Evolutionary conservation across 306 rosid genomes (phyloP), one percentile per base, ranked within the genome.

Genomic region (Carpinus viminea): DNA sequence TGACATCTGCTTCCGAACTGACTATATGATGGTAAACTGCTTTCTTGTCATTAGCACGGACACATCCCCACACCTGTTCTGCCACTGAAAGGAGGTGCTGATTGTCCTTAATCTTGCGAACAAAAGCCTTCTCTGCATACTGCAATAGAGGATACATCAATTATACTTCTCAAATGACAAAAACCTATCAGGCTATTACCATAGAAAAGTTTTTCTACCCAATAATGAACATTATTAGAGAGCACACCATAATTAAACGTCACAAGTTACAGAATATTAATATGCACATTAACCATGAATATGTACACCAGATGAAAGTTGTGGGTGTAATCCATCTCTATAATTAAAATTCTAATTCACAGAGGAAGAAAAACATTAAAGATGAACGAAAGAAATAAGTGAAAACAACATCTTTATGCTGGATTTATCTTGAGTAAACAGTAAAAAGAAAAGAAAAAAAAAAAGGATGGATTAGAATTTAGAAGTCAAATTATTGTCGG

Each of bases 51-150:
- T 90, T 92, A 31, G 87, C 83, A 53, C 70, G 72, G 64, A 92
- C 85, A 53, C 97, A 81, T 83, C 85, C 89, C 89, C 84, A 82
- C 81, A 89, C 51, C 77, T 81, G 81, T 70, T 89, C 84, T 60
- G 83, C 87, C 52, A 79, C 76, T 57, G 86, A 59, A 72, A 52
- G 88, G 50, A 80, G 74, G 36, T 70, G 59, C 43, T 82, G 31
- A 52, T 53, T 75, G 54, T 80, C 54, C 73, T 70, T 83, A 26
- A 80, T 74, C 71, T 62, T 89, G 76, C 81, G 78, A 73, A 90
- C 75, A 70, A 89, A 92, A 26, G 72, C 77, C 75, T 90, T 92
- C 80, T 92, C 89, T 18, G 80, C 77, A 84, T 92, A 92, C 97
- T 92, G 95, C 85, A 90, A 69, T 76, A 79, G 66, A 72, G 65